Evolutionary conservation across 169 alveolate species (phyloP).

Genomic region (Hepatocystis sp.): DNA sequence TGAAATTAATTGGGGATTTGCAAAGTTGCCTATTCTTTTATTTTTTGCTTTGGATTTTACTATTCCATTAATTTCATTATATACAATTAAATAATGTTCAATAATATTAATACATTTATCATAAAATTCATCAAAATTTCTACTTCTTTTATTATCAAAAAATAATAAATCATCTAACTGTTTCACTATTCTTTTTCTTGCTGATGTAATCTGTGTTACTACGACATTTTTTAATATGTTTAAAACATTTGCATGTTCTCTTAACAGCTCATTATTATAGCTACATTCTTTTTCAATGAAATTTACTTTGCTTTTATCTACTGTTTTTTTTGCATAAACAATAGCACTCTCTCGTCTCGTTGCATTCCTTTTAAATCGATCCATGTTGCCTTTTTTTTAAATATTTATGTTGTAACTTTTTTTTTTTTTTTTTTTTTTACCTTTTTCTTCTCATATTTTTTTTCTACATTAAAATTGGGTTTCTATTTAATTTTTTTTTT

Average conservation of each 20-base stretch:
- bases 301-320: background rate
- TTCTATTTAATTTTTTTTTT: background rate
- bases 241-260: constrained; percentile 32
- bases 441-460: background rate
- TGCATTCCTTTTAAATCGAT: too few species aligned
- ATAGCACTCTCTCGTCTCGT: too few species aligned
- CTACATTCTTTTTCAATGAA: background rate
- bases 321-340: background rate
- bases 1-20: background rate
- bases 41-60: background rate
- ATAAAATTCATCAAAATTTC: constrained; percentile 45
- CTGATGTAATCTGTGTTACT: constrained; percentile 15
- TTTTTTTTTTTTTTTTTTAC: background rate
- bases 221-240: constrained; percentile 40
- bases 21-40: background rate
- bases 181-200: constrained; percentile 11
- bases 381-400: background rate
- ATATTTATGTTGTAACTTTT: too few species aligned
- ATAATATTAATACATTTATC: constrained; percentile 70
- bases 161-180: constrained; percentile 15
- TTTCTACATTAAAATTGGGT: too few species aligned
- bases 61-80: constrained; percentile 52
- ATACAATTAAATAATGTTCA: constrained; percentile 20
- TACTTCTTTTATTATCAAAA: constrained; percentile 5
- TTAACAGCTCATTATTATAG: constrained; percentile 20